Evolutionary conservation across 2,329 filamentous ascomycete genomes (phyloP).

Genomic region (Fusarium sp.): DNA sequence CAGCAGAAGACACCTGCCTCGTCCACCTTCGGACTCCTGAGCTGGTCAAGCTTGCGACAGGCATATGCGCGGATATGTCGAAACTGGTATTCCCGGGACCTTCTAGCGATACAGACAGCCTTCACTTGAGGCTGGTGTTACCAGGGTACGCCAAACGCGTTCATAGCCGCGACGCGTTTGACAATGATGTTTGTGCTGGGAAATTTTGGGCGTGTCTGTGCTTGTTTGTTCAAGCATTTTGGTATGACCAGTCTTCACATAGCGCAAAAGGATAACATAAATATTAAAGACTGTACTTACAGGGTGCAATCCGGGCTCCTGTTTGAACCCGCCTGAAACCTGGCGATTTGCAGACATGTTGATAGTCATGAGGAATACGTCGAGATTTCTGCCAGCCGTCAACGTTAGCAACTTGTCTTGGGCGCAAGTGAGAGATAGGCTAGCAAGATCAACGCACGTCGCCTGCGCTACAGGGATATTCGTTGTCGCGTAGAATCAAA

Average conservation of each 20-base stretch:
- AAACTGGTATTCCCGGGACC: constrained; percentile 39
- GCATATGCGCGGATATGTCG: constrained; percentile 37
- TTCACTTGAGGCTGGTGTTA: constrained; percentile 42
- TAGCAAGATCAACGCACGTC: constrained; percentile 24
- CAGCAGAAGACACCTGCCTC: constrained; percentile 62
- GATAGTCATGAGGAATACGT: constrained; percentile 41
- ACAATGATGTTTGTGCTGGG: neutral
- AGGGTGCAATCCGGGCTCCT: constrained; percentile 44
- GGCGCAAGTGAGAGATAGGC: constrained; percentile 12
- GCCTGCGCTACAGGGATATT: constrained; percentile 38
- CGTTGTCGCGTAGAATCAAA: constrained; percentile 28
- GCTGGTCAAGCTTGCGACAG: constrained; percentile 59
- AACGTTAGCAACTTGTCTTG: constrained; percentile 34
- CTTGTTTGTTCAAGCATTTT: neutral
- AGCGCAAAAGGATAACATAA: neutral
- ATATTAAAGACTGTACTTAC: constrained; percentile 43
- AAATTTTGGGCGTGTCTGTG: neutral
- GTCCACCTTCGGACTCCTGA: constrained; percentile 55
- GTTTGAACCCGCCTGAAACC: constrained; percentile 47
- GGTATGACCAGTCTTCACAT: neutral
- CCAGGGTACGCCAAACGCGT: constrained; percentile 30
- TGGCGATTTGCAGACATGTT: constrained; percentile 48
- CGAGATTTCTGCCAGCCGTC: constrained; percentile 25
- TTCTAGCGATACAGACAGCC: constrained; percentile 23
- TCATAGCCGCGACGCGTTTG: constrained; percentile 24